phyloP scores from a whole-genome alignment of 371 early-diverging fungal species.

The Mortierella sp. region DNA sequence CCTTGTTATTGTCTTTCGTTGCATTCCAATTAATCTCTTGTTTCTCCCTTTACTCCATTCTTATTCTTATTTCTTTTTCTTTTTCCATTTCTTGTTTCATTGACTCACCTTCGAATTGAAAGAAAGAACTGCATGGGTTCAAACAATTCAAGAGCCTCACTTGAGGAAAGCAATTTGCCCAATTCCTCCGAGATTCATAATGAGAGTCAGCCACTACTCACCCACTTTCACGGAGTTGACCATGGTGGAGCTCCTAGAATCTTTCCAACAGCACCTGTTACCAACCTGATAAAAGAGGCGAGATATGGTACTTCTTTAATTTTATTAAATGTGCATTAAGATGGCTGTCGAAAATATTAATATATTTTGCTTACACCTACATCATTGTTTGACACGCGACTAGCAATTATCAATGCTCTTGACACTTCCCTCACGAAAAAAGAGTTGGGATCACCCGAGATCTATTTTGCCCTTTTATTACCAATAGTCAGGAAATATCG shows the following conservation, averaged over 20 bases:
- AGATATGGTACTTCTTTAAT: slow-evolving; percentile 26
- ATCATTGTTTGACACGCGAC: not conserved
- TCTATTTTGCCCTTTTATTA: slow-evolving; percentile 46
- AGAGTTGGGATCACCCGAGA: slow-evolving; percentile 52
- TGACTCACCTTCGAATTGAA: not conserved
- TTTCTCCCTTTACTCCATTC: not conserved
- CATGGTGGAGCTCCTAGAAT: slow-evolving; percentile 21
- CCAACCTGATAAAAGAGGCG: slow-evolving; percentile 37
- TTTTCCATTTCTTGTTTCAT: not conserved
- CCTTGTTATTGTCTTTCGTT: no score
- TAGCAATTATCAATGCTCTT: slow-evolving; percentile 51
- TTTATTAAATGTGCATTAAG: no score
- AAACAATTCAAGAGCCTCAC: slow-evolving; percentile 19
- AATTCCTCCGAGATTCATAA: slow-evolving; percentile 16
- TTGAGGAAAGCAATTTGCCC: slow-evolving; percentile 14
- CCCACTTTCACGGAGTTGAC: slow-evolving; percentile 15
- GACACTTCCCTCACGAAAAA: slow-evolving; percentile 49
- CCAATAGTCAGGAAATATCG: slow-evolving; percentile 54
- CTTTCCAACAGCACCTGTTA: slow-evolving; percentile 52
- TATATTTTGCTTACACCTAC: not conserved
- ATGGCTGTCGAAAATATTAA: not conserved
- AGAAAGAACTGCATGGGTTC: slow-evolving; percentile 26
- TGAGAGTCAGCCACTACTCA: slow-evolving; percentile 26
- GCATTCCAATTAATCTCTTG: not conserved
- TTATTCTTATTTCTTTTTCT: not conserved